These are phyloP conservation scores for Chalciporus sp. DNA, from an alignment of 1,284 basidiomycete genomes.

Conservation along the genomic window DNA sequence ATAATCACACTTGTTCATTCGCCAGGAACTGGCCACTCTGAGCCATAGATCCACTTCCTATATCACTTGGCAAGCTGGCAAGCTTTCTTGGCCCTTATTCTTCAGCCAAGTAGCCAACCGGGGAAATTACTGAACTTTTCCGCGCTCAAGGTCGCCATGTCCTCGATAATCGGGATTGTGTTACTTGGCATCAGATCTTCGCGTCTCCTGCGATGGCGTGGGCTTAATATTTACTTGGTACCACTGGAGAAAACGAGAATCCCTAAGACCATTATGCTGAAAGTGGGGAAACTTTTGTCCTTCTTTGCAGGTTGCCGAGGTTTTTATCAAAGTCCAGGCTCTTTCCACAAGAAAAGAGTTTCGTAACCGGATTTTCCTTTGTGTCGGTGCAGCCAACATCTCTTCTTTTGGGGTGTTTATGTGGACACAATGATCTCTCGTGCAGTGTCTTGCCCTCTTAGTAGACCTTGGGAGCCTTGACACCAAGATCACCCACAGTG, in stretches of 20 bases:
- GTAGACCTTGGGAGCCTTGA: neutral
- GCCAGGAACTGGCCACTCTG: neutral
- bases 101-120: neutral
- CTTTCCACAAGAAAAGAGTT: neutral
- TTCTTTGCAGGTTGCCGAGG: neutral
- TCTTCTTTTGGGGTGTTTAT: conserved; percentile 22
- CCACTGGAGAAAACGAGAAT: conserved; percentile 4
- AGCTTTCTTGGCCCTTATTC: neutral
- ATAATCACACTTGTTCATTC: neutral
- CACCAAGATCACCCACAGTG: no score
- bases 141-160: neutral
- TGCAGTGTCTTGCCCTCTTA: conserved; percentile 1
- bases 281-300: neutral
- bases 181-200: conserved; percentile 3
- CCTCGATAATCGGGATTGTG: neutral
- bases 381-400: neutral
- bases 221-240: neutral
- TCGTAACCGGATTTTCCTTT: neutral
- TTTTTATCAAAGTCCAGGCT: neutral
- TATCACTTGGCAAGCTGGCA: conserved; percentile 2
- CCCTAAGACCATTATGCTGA: neutral
- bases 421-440: conserved; percentile 11
- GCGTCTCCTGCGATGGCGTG: neutral
- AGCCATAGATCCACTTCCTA: neutral
- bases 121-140: neutral